phyloP scores from a whole-genome alignment of 2,329 filamentous ascomycete genomes.

The Colletotrichum sp. region DNA sequence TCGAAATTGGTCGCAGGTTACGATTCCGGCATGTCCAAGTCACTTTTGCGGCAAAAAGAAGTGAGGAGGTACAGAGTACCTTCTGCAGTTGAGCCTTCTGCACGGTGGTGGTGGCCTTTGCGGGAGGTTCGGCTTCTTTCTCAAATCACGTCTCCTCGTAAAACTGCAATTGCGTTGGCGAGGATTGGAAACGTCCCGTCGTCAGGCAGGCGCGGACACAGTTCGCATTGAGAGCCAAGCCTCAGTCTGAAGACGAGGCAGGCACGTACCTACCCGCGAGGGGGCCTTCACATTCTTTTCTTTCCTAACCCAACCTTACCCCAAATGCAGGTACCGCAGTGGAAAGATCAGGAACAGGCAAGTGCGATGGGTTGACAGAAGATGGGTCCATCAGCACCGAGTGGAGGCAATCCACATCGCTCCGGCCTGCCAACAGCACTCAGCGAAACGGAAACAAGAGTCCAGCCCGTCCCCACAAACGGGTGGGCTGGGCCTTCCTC shows the following conservation, averaged over 20 bases:
- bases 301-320: background rate
- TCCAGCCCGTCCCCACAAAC: background rate
- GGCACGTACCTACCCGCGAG: background rate
- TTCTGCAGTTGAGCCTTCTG: background rate
- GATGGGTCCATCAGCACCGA: background rate
- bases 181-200: background rate
- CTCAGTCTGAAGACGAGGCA: background rate
- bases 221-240: conserved; percentile 11
- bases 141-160: background rate
- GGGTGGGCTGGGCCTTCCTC: background rate
- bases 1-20: background rate
- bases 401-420: background rate
- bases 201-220: background rate
- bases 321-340: background rate
- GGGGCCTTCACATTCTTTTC: background rate
- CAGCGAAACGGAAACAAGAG: conserved; percentile 5
- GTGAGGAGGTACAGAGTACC: background rate
- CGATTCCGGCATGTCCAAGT: background rate
- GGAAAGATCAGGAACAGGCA: background rate
- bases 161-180: background rate
- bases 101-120: background rate
- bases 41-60: background rate
- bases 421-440: background rate
- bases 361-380: conserved; percentile 4
- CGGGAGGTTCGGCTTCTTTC: background rate